Percentiles rank a stretch among this genome's conserved stretches.
phyloP scores from a whole-genome alignment of 495 filamentous ascomycete genomes.

The Aspergillus panamensis region DNA sequence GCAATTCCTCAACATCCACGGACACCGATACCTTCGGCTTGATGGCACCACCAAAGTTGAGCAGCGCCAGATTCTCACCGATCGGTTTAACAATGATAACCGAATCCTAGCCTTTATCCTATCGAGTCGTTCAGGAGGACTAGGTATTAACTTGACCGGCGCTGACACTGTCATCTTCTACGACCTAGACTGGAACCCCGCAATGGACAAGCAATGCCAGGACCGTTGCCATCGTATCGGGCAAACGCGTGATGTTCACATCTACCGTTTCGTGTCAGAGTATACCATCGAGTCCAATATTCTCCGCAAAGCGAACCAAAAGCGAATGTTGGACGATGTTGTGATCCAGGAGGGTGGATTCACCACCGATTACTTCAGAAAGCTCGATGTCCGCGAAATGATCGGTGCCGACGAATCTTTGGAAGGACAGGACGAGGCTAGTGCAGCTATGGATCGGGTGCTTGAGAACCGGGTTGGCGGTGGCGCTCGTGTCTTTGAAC shows the following conservation, averaged over 20 bases:
- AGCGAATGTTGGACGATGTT: conserved; percentile 95
- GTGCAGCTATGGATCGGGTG: conserved; percentile 82
- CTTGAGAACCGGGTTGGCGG: conserved; percentile 57
- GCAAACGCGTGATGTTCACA: conserved; percentile 96
- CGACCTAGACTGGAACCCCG: conserved; percentile 98
- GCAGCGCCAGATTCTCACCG: conserved; percentile 90
- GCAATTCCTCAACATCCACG: conserved; percentile 96
- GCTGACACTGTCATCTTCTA: conserved; percentile 99
- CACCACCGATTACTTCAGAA: conserved; percentile 95
- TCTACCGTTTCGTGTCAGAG: conserved; percentile 95
- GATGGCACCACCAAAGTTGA: conserved; percentile 94
- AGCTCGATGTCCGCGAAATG: conserved; percentile 65
- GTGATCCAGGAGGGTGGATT: conserved; percentile 99
- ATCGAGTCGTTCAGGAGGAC: conserved; percentile 87
- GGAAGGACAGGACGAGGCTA: conserved; percentile 59
- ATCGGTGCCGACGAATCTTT: conserved; percentile 58
- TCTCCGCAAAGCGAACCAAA: conserved; percentile 91
- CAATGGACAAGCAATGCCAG: conserved; percentile 99
- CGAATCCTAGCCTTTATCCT: conserved; percentile 94
- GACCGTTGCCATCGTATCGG: conserved; percentile 97
- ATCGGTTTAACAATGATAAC: conserved; percentile 92
- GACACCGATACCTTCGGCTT: conserved; percentile 91
- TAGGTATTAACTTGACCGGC: conserved; percentile 95
- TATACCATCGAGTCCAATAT: conserved; percentile 99
- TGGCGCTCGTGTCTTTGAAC: conserved; percentile 66